Percentiles rank a stretch among this genome's conserved stretches.
These are phyloP conservation scores for Fusarium illudens DNA, from an alignment of 2,329 filamentous ascomycete species.

Conservation along the genomic window DNA sequence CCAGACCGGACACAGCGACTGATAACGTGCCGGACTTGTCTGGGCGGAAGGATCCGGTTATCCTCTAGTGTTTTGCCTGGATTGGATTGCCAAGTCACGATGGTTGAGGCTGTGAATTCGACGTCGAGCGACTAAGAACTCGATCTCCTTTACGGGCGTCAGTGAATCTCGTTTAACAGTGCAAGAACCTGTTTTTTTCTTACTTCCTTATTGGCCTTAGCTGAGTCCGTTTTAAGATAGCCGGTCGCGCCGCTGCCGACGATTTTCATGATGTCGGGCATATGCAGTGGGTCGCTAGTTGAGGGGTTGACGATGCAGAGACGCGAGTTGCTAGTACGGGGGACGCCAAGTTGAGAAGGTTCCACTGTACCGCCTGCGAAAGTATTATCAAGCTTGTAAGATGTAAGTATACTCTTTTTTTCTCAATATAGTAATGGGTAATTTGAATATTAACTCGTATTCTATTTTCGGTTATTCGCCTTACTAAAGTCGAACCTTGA, in stretches of 20 bases:
- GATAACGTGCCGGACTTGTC: no score
- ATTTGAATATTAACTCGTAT: neutral
- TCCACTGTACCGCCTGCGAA: neutral
- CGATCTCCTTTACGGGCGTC: no score
- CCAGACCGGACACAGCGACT: no score
- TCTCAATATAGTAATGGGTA: neutral
- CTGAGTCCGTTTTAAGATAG: neutral
- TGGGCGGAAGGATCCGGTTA: no score
- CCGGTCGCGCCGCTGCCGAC: neutral
- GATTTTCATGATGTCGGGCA: neutral
- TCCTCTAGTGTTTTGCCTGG: no score
- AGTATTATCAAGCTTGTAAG: neutral
- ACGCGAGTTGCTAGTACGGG: neutral
- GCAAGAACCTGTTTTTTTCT: no score
- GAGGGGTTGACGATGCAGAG: neutral
- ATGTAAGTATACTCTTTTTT: neutral
- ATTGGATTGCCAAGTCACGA: no score
- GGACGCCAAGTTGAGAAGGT: neutral
- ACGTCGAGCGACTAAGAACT: no score
- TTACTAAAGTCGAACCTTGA: neutral
- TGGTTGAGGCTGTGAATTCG: no score
- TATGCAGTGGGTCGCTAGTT: neutral
- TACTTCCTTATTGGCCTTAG: neutral
- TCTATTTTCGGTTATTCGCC: neutral
- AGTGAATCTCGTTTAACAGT: no score